Percentiles rank a stretch among this genome's conserved stretches.
These are phyloP conservation scores for Chaetomiaceae sp. DNA, from an alignment of 2,329 filamentous ascomycete species.

Conservation along the genomic window DNA sequence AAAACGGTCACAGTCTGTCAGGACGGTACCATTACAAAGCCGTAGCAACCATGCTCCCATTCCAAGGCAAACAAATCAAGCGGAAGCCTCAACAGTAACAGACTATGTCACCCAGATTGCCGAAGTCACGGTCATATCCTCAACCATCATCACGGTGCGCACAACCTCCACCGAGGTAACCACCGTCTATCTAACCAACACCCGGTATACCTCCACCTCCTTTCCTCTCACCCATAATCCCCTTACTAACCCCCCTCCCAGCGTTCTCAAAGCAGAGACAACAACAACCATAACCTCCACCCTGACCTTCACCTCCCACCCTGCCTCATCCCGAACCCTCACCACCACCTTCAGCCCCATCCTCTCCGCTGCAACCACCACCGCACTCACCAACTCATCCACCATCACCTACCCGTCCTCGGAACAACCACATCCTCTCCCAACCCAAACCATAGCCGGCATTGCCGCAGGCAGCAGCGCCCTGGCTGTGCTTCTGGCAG, in stretches of 20 bases:
- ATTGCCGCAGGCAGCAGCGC: constrained; percentile 19
- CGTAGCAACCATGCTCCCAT: background rate
- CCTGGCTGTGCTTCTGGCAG: constrained; percentile 17
- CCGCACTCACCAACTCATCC: constrained; percentile 4
- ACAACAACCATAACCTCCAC: constrained; percentile 24
- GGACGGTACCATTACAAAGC: background rate
- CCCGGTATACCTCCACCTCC: constrained; percentile 13
- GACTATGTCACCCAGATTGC: constrained; percentile 15
- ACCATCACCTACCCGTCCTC: background rate
- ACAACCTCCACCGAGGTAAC: constrained; percentile 22
- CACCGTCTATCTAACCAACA: constrained; percentile 21
- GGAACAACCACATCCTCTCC: constrained; percentile 8
- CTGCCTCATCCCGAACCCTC: constrained; percentile 15
- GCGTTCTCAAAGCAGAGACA: constrained; percentile 22
- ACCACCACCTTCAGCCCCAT: constrained; percentile 20
- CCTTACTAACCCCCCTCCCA: background rate
- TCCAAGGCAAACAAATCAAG: constrained; percentile 12
- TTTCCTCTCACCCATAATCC: background rate
- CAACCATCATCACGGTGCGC: constrained; percentile 11
- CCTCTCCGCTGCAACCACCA: background rate
- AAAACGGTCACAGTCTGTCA: background rate
- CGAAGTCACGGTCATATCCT: constrained; percentile 15
- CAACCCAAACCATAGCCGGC: constrained; percentile 21
- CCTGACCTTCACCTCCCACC: constrained; percentile 20
- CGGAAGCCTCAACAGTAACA: constrained; percentile 12